Conservation (phyloP, 257 asterid genomes). For the Solanum chaucha region DNA sequence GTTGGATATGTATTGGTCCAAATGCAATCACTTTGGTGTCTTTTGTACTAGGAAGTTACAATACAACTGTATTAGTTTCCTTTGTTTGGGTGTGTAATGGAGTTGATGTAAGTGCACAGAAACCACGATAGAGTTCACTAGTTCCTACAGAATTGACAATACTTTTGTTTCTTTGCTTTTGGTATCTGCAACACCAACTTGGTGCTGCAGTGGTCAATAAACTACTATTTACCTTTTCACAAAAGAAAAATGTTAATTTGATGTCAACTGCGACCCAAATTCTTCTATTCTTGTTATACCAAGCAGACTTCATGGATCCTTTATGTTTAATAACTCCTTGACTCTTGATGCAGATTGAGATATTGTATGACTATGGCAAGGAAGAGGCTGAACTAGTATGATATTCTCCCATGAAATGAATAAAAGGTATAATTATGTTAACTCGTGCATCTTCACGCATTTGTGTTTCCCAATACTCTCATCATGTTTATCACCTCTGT, state of each 20-base stretch:
- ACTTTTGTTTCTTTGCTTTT: background rate
- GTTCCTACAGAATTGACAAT: background rate
- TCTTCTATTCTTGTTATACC: background rate
- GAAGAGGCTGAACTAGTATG: conserved; percentile 47
- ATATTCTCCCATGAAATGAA: conserved; percentile 19
- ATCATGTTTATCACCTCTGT: background rate
- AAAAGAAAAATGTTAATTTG: background rate
- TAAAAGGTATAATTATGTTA: conserved; percentile 18
- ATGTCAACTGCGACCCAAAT: background rate
- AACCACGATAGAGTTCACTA: background rate
- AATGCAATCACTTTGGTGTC: background rate
- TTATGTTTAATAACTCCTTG: background rate
- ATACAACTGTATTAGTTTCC: background rate
- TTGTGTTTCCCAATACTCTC: background rate
- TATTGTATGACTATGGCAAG: conserved; percentile 64
- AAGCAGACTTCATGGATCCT: background rate
- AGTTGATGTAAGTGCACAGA: background rate
- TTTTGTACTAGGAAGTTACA: background rate
- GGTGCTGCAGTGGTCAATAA: background rate
- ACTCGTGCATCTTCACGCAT: background rate
- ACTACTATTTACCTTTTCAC: background rate
- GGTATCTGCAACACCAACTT: background rate
- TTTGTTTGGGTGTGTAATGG: background rate
- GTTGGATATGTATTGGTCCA: background rate
- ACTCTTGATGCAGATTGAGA: conserved; percentile 63